Conservation (phyloP, 768 basidiomycete species). For the Pulveroboletus sp. region DNA sequence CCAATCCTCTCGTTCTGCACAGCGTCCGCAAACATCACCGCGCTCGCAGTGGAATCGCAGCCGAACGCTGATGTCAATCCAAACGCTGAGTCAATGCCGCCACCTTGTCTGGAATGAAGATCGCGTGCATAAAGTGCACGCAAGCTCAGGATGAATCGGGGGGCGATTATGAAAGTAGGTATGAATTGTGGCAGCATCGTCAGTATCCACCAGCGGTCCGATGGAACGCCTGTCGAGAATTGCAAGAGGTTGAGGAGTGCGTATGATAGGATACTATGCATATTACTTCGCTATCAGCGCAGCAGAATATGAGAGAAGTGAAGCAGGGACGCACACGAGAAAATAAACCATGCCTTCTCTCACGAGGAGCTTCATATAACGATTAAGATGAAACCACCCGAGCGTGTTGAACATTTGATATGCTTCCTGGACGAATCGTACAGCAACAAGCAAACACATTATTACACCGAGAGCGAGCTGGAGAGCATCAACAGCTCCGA, state of each 20-base stretch:
- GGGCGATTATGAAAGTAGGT: neutral
- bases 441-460: neutral
- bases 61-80: neutral
- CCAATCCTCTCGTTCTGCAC: neutral
- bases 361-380: neutral
- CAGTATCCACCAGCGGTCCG: neutral
- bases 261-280: neutral
- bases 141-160: neutral
- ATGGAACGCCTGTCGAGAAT: neutral
- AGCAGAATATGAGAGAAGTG: neutral
- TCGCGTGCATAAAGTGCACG: neutral
- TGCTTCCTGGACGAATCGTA: neutral
- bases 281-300: neutral
- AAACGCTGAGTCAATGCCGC: neutral
- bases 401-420: neutral
- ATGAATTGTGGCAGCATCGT: neutral
- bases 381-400: neutral
- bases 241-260: neutral
- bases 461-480: neutral
- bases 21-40: neutral
- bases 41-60: neutral
- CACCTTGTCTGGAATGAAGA: neutral
- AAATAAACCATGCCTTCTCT: neutral
- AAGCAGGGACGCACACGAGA: neutral
- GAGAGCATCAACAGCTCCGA: neutral